These are phyloP conservation scores for Hanseniaspora jakobsenii DNA, from an alignment of 805 yeast genomes.

Conservation along the genomic window DNA sequence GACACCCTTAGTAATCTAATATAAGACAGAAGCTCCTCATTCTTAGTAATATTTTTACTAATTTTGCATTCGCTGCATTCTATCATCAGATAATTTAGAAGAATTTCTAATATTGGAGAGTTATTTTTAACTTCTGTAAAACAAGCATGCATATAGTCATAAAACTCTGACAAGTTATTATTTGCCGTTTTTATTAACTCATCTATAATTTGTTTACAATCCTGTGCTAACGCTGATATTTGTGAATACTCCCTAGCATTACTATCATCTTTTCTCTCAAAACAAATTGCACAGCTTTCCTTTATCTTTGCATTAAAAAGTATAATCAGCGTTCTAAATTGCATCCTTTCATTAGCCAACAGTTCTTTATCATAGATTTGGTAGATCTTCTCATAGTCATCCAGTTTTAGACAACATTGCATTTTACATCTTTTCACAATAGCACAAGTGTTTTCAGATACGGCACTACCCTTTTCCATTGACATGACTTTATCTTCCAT, in stretches of 20 bases:
- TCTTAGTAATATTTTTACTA: too few relatives aligned
- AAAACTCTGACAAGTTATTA: conserved; percentile 15
- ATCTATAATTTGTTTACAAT: too few relatives aligned
- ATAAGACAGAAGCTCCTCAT: conserved; percentile 1
- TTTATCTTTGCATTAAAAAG: conserved; percentile 22
- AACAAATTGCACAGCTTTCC: too few relatives aligned
- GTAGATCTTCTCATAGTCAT: conserved; percentile 20
- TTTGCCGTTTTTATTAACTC: too few relatives aligned
- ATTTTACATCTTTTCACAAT: conserved; percentile 32
- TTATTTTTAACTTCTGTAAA: neutral
- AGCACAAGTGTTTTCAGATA: conserved; percentile 26
- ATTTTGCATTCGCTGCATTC: too few relatives aligned
- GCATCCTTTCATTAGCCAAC: conserved; percentile 19
- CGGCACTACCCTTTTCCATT: too few relatives aligned
- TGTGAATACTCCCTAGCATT: too few relatives aligned
- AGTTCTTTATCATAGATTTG: conserved; percentile 20
- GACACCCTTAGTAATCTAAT: conserved; percentile 1
- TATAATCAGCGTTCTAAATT: conserved; percentile 28
- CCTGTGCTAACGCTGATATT: too few relatives aligned
- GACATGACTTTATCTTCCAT: conserved; percentile 19
- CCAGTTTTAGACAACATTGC: conserved; percentile 23
- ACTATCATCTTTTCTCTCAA: too few relatives aligned
- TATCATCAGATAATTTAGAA: conserved; percentile 24
- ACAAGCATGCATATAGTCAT: neutral
- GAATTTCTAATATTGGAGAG: conserved; percentile 27